Base-by-base conservation (phyloP, 2,329 filamentous ascomycete genomes). In the Diaporthe citrichinensis region DNA sequence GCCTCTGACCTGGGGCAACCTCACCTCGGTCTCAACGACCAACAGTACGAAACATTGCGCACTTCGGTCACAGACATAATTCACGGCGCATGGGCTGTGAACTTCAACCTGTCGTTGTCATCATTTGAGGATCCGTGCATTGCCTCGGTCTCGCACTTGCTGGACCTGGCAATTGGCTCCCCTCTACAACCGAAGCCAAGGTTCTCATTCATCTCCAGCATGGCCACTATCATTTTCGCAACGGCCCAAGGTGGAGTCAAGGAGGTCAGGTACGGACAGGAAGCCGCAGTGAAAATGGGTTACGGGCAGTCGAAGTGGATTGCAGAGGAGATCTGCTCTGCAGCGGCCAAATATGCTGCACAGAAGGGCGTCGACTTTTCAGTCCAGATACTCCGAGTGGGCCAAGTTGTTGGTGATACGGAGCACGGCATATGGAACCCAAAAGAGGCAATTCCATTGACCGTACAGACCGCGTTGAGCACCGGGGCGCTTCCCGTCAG, bases 371-470 rank as follows among this genome's bases (percentile, higher is more conserved):
- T 80, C 2, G 82, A 84, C 0, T 28, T 68, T 3, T 78, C 81
- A 1, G 84, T 87, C 0, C 72, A 67, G 34, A 39, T 74, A n/a
- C 78, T 88, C 6, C 81, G 87, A 1, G 78, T 83, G 7, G 84
- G 87, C 0, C 88, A 90, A 76, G 84, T 90, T 34, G 83, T 87
- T n/a, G 87, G 86, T 3, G 88, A 89, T 74, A 86, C 84, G 0
- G 76, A 80, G 12, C 79, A 83, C 39, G 88, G 88, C 0, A 80
- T 86, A 5, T 89, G 88, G 88, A 89, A 89, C 69, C 78, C 83
- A 1, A 87, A 83, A 1, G 88, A 90, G 74, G 87, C 85, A 3
- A 86, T 88, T 10, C 87, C 88, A 0, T 80, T 89, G 62, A 88
- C 88, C 79, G 83, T 89, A 58, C 85, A 85, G 53, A 84, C 84